Percentiles rank a stretch among this genome's conserved stretches.
Evolutionary conservation across 192 early-diverging fungal species (phyloP).

Genomic region (Entomortierella beljakovae): DNA sequence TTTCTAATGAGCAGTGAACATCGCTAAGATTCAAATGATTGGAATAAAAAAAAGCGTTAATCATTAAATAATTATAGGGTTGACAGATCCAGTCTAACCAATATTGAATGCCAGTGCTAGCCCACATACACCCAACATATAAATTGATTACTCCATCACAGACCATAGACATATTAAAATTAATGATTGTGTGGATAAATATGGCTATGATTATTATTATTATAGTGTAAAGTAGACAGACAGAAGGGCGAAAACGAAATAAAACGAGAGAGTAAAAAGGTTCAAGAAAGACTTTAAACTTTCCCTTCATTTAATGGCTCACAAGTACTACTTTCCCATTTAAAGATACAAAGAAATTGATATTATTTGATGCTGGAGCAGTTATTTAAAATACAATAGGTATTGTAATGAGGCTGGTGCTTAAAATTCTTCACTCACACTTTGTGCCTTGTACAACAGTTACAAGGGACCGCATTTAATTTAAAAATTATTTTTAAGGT

Average conservation of each 20-base stretch:
- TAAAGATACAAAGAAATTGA: no score
- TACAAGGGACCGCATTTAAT: background rate
- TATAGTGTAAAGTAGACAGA: no score
- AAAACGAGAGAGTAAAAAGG: background rate
- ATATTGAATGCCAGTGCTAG: no score
- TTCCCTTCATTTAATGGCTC: background rate
- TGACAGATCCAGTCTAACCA: background rate
- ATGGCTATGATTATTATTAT: no score
- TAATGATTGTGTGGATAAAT: no score
- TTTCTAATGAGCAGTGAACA: slow-evolving; percentile 76
- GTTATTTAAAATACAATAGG: no score
- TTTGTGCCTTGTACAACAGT: background rate
- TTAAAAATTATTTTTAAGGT: no score
- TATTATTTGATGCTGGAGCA: background rate
- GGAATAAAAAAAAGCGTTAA: background rate
- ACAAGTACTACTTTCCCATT: background rate
- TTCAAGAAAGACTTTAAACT: background rate
- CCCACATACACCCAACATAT: no score
- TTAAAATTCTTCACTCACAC: background rate
- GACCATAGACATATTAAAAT: no score
- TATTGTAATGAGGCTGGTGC: background rate
- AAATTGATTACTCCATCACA: no score
- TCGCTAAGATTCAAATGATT: slow-evolving; percentile 43
- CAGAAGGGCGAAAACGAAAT: no score
- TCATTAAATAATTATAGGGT: background rate